Percentiles rank a stretch among this genome's conserved stretches.
Evolutionary conservation across 2,329 filamentous ascomycete genomes (phyloP).

Genomic region (Ophioceras dolichostomum): DNA sequence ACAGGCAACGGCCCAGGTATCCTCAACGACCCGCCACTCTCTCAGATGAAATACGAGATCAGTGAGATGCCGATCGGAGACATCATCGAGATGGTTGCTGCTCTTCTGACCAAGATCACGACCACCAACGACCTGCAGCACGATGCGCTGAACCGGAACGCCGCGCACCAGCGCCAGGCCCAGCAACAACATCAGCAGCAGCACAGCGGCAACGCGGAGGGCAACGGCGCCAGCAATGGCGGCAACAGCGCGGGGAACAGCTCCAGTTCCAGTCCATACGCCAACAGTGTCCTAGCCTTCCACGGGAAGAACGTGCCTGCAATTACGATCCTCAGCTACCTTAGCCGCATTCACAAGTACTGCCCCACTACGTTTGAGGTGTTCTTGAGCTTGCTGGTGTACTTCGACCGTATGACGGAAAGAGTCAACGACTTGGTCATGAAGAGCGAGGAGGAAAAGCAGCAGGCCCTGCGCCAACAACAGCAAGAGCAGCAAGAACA

Average conservation of each 20-base stretch:
- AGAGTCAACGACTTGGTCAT: constrained; percentile 74
- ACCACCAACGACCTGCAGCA: constrained; percentile 93
- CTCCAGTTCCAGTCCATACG: constrained; percentile 48
- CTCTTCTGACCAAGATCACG: constrained; percentile 91
- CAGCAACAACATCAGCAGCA: constrained; percentile 14
- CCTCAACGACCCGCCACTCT: constrained; percentile 35
- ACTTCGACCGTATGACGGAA: constrained; percentile 98
- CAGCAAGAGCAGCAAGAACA: constrained; percentile 6
- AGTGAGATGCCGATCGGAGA: constrained; percentile 95
- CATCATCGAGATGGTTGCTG: constrained; percentile 98
- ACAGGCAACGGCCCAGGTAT: constrained; percentile 36
- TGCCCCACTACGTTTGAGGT: constrained; percentile 98
- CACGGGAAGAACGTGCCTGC: constrained; percentile 97
- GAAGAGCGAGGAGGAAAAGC: constrained; percentile 45
- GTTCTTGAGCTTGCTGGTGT: constrained; percentile 87
- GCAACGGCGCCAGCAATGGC: constrained; percentile 5
- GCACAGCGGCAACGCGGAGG: constrained; percentile 8
- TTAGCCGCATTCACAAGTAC: constrained; percentile 95
- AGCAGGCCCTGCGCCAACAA: constrained; percentile 6
- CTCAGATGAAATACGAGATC: constrained; percentile 72
- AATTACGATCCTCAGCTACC: constrained; percentile 92
- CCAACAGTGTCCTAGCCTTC: constrained; percentile 72
- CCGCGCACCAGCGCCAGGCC: constrained; percentile 44
- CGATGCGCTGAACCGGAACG: constrained; percentile 71
- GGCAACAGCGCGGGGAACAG: constrained; percentile 30